These are phyloP conservation scores for Heterobasidion irregulare DNA, from an alignment of 1,284 basidiomycete species.

Conservation along the genomic window DNA sequence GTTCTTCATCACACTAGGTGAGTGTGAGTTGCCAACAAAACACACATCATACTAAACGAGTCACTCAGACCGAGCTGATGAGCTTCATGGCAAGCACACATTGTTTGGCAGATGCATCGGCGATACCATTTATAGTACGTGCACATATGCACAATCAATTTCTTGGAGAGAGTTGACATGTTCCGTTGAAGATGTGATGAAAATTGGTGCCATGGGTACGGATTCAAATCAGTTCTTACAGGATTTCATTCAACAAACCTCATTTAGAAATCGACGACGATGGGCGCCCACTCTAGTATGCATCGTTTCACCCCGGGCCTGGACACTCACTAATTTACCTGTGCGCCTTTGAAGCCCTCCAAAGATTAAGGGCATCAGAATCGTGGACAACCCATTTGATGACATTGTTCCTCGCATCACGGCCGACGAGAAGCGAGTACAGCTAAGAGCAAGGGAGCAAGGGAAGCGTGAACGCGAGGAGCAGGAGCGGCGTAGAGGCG, in stretches of 20 bases:
- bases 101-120: constrained; percentile 77
- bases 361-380: constrained; percentile 77
- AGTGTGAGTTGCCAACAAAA: constrained; percentile 6
- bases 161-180: constrained; percentile 4
- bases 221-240: background rate
- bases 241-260: background rate
- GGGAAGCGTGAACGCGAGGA: constrained; percentile 74
- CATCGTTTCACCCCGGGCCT: constrained; percentile 9
- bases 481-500: constrained; percentile 61
- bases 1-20: constrained; percentile 88
- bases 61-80: constrained; percentile 71
- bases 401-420: constrained; percentile 97
- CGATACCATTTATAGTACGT: constrained; percentile 83
- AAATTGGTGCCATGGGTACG: constrained; percentile 81
- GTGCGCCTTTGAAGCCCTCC: constrained; percentile 57
- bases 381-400: constrained; percentile 89
- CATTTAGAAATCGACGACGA: constrained; percentile 71
- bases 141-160: background rate
- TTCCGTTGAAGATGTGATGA: constrained; percentile 63
- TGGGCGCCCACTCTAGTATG: constrained; percentile 82
- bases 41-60: too few relatives aligned
- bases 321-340: background rate
- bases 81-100: constrained; percentile 85
- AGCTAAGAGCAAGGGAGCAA: constrained; percentile 71
- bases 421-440: constrained; percentile 78